Percentiles rank a stretch among this genome's conserved stretches.
These are phyloP conservation scores for Corynespora cassiicola DNA, from an alignment of 2,329 filamentous ascomycete genomes.

Conservation along the genomic window DNA sequence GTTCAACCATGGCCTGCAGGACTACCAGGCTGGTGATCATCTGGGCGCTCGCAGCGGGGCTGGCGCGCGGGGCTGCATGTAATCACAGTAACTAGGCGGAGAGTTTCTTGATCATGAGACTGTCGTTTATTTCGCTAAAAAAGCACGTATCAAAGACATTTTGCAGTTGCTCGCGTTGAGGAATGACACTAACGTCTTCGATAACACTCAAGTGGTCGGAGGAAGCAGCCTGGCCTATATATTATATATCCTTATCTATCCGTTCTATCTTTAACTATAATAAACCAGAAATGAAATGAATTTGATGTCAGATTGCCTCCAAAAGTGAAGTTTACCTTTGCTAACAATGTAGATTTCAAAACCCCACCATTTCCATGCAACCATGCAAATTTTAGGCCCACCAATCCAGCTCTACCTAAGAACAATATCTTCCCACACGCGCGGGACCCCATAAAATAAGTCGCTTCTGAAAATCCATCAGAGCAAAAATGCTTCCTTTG, in stretches of 20 bases:
- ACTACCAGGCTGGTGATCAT: conserved; percentile 6
- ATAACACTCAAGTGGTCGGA: conserved; percentile 13
- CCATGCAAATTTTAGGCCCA: conserved; percentile 16
- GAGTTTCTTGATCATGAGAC: conserved; percentile 11
- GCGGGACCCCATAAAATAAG: no score
- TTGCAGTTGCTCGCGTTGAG: conserved; percentile 3
- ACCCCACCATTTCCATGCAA: background rate
- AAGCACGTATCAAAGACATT: conserved; percentile 1
- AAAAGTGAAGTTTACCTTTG: no score
- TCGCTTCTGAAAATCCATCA: no score
- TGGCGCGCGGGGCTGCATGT: background rate
- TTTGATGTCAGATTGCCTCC: conserved; percentile 1
- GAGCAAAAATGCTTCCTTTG: no score
- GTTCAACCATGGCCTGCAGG: conserved; percentile 5
- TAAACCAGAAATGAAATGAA: conserved; percentile 19
- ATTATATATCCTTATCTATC: conserved; percentile 20
- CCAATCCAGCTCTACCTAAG: no score
- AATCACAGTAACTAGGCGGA: conserved; percentile 13
- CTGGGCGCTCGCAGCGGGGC: conserved; percentile 4
- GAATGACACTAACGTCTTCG: conserved; percentile 11
- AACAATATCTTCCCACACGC: no score
- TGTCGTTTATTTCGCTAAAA: conserved; percentile 10
- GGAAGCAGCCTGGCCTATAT: conserved; percentile 17
- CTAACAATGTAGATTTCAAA: no score
- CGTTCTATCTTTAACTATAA: conserved; percentile 13